Conservation (phyloP, 2,329 filamentous ascomycete genomes). For the Aspergillus sp. region DNA sequence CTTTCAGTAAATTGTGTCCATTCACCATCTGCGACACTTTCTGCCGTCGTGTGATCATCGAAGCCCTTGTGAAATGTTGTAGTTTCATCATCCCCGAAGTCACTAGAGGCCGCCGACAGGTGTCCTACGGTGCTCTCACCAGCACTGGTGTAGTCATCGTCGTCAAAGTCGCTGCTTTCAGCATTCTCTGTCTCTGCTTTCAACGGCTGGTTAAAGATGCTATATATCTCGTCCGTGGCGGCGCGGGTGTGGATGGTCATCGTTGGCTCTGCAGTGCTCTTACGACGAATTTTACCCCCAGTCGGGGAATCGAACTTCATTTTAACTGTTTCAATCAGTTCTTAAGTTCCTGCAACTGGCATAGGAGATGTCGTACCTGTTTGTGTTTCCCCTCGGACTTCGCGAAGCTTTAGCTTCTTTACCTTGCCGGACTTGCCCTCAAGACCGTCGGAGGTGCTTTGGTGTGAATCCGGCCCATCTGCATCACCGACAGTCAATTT, state of each 20-base stretch:
- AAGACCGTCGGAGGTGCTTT: constrained; percentile 9
- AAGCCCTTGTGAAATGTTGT: constrained; percentile 40
- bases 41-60: constrained; percentile 43
- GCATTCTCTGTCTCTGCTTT: constrained; percentile 52
- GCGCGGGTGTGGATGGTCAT: constrained; percentile 97
- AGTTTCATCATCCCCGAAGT: constrained; percentile 62
- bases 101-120: constrained; percentile 62
- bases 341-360: too few relatives aligned
- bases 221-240: constrained; percentile 95
- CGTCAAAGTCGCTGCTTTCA: constrained; percentile 66
- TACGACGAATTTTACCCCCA: constrained; percentile 78
- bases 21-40: constrained; percentile 63
- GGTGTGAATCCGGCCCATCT: constrained; percentile 14
- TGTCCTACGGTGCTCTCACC: constrained; percentile 82
- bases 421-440: constrained; percentile 41
- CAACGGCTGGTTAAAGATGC: constrained; percentile 89
- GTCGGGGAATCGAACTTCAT: constrained; percentile 89
- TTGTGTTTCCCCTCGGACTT: constrained; percentile 82
- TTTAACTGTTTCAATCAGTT: constrained; percentile 63
- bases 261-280: constrained; percentile 76
- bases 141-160: constrained; percentile 76
- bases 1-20: constrained; percentile 87
- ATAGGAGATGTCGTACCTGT: constrained; percentile 63
- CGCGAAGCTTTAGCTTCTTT: constrained; percentile 77
- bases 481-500: constrained; percentile 29